phyloP scores from a whole-genome alignment of 441 rosid genomes.

The Capsella rubella region DNA sequence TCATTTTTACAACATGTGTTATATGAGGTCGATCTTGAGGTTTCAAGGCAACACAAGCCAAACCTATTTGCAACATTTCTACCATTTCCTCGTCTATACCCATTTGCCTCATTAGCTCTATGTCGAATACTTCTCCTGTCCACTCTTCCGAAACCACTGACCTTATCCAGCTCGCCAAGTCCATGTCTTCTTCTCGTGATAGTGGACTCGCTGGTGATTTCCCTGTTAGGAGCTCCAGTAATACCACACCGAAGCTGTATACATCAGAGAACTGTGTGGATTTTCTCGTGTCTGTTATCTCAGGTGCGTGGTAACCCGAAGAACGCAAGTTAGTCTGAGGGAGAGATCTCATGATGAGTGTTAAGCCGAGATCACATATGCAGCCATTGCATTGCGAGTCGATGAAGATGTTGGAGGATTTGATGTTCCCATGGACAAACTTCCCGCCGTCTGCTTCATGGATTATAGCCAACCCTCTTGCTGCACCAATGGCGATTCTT shows the following conservation, averaged over 20 bases:
- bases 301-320: constrained; percentile 78
- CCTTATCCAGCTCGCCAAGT: constrained; percentile 81
- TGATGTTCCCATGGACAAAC: constrained; percentile 83
- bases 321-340: constrained; percentile 57
- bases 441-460: constrained; percentile 93
- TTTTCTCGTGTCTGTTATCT: constrained; percentile 65
- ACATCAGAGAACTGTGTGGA: constrained; percentile 79
- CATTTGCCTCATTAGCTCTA: constrained; percentile 35
- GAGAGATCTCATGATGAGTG: constrained; percentile 52
- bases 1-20: constrained; percentile 42
- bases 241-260: constrained; percentile 89
- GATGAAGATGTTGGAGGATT: constrained; percentile 83
- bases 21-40: constrained; percentile 46
- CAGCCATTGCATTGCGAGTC: constrained; percentile 55
- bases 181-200: constrained; percentile 49
- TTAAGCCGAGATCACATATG: constrained; percentile 80
- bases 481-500: constrained; percentile 75
- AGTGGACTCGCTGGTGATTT: constrained; percentile 65
- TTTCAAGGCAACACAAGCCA: constrained; percentile 41
- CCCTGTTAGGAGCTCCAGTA: constrained; percentile 83
- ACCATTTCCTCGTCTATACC: constrained; percentile 42
- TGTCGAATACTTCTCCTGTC: constrained; percentile 46
- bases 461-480: constrained; percentile 81
- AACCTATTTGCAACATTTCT: constrained; percentile 44
- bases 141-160: constrained; percentile 75